Evolutionary conservation across 352 stramenopile genomes (phyloP).

Genomic region (Pythium pyrilobum): DNA sequence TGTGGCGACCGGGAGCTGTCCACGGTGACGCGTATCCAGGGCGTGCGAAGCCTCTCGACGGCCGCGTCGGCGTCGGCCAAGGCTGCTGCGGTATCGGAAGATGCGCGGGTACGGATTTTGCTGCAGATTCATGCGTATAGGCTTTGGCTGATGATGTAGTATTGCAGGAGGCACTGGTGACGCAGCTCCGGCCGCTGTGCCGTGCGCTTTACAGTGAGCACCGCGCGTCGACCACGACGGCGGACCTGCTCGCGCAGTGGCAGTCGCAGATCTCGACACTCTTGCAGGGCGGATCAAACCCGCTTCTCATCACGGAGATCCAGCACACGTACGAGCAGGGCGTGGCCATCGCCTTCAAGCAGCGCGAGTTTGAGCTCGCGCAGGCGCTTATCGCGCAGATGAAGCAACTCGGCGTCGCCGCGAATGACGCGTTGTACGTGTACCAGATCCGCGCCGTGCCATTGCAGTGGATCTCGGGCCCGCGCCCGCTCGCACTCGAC

Average conservation of each 20-base stretch:
- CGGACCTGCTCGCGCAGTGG: constrained; percentile 34
- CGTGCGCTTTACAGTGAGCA: constrained; percentile 47
- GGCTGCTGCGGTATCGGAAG: background rate
- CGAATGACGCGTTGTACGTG: constrained; percentile 34
- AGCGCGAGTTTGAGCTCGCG: constrained; percentile 53
- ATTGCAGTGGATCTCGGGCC: constrained; percentile 30
- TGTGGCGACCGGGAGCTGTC: background rate
- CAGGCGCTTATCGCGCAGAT: constrained; percentile 40
- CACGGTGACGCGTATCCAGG: too few species aligned
- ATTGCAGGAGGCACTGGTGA: constrained; percentile 23
- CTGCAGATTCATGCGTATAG: too few species aligned
- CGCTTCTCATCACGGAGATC: constrained; percentile 27
- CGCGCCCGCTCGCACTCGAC: constrained; percentile 20
- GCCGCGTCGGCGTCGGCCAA: too few species aligned
- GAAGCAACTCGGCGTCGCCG: constrained; percentile 27
- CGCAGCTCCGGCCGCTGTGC: constrained; percentile 43
- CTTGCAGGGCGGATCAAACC: background rate
- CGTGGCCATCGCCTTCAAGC: constrained; percentile 68
- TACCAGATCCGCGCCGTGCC: constrained; percentile 54
- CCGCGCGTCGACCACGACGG: constrained; percentile 17
- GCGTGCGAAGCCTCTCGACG: too few species aligned
- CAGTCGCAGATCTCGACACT: constrained; percentile 22
- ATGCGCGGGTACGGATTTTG: background rate
- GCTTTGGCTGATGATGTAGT: background rate
- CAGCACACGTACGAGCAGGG: constrained; percentile 50